A percentile compares a stretch with the other conserved stretches of the same genome.
Evolutionary conservation across 495 filamentous ascomycete species (phyloP).

Genomic region (Stereocaulon alpinum): DNA sequence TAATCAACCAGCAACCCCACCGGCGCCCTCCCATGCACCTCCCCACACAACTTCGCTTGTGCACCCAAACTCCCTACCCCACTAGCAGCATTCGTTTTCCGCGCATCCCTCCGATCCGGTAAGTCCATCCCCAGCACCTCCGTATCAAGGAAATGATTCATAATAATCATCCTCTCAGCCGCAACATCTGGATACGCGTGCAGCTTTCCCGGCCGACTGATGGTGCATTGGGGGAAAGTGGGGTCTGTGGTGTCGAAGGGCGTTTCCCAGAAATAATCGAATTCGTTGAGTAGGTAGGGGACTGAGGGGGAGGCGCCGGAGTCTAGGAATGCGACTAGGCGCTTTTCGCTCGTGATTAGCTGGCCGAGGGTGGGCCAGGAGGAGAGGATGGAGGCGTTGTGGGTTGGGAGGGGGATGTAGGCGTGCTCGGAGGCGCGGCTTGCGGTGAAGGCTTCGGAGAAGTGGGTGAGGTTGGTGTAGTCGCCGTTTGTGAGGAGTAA

Average conservation of each 20-base stretch:
- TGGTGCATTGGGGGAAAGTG: conserved; percentile 41
- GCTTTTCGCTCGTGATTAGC: conserved; percentile 49
- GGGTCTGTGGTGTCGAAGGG: conserved; percentile 48
- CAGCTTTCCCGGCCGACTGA: conserved; percentile 43
- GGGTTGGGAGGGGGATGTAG: conserved; percentile 35
- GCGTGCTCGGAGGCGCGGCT: conserved; percentile 48
- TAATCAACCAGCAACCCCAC: conserved; percentile 59
- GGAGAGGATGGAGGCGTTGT: conserved; percentile 24
- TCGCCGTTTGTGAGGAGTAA: conserved; percentile 60
- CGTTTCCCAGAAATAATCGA: conserved; percentile 61
- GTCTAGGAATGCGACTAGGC: conserved; percentile 54
- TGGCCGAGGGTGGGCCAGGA: conserved; percentile 54
- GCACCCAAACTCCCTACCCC: conserved; percentile 46
- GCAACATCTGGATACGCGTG: conserved; percentile 23
- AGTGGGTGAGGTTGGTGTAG: conserved; percentile 34
- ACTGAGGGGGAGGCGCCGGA: conserved; percentile 40
- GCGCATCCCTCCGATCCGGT: conserved; percentile 44
- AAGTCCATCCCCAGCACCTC: conserved; percentile 40
- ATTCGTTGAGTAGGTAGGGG: conserved; percentile 58
- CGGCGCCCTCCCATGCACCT: conserved; percentile 44
- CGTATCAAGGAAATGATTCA: conserved; percentile 39
- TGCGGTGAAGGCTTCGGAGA: conserved; percentile 43
- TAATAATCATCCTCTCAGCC: conserved; percentile 43
- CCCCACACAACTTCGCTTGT: conserved; percentile 42
- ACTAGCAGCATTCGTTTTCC: conserved; percentile 44